phyloP scores from a whole-genome alignment of 805 yeast genomes.

The Grigorovia jiainica region DNA sequence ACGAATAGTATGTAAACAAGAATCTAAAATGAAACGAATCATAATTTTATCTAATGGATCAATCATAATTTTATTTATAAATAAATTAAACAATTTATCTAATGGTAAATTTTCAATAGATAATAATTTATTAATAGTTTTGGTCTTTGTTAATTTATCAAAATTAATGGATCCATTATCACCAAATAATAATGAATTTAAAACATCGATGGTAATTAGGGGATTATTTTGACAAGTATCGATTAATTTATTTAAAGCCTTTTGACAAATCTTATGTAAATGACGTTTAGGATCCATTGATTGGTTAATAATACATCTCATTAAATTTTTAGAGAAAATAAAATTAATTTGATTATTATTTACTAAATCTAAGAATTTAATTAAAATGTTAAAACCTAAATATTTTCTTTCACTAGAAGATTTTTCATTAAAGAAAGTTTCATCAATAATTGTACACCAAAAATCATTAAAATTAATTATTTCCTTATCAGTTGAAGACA shows the following conservation, averaged over 20 bases:
- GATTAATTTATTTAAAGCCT: constrained; percentile 37
- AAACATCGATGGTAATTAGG: constrained; percentile 26
- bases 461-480: constrained; percentile 47
- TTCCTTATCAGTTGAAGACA: constrained; percentile 16
- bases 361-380: constrained; percentile 33
- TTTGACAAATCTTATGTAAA: constrained; percentile 57
- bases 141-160: constrained; percentile 68
- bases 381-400: constrained; percentile 74
- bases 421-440: constrained; percentile 62
- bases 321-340: constrained; percentile 53
- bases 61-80: constrained; percentile 6
- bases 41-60: constrained; percentile 7
- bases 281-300: constrained; percentile 54
- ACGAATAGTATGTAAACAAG: constrained; percentile 43
- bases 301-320: constrained; percentile 71
- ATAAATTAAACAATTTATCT: constrained; percentile 15
- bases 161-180: constrained; percentile 55
- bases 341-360: constrained; percentile 12
- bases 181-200: constrained; percentile 32
- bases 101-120: constrained; percentile 11
- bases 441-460: constrained; percentile 75
- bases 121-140: constrained; percentile 44
- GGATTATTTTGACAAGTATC: constrained; percentile 29
- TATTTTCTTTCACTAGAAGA: constrained; percentile 80
- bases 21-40: constrained; percentile 50